Base-by-base conservation (phyloP, 768 basidiomycete species). In the Trametes cinnabarina region DNA sequence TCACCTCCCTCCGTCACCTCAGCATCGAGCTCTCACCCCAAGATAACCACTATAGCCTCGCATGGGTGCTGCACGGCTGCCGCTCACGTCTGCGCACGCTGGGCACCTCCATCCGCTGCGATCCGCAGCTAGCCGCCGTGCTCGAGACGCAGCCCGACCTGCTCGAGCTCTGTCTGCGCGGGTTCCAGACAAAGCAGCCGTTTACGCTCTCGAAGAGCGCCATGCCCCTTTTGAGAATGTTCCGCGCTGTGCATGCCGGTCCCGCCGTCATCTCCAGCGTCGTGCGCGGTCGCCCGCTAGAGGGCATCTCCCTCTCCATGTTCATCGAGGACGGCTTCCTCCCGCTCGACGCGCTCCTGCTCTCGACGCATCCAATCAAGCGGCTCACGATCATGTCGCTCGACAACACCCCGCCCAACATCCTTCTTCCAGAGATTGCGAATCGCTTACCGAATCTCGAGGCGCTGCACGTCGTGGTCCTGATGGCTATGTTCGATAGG, bases 301-400 rank as follows among this genome's bases (percentile, higher is more conserved):
- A 78, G 49, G 69, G 70, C 44, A 80, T 79, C 7, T 82, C 82
- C 1, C 73, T 85, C 41, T 78, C 83, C n/a, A 70, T 85, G 30
- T 80, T 79, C 57, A 71, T 78, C 0, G 71, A 72, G 3, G 72
- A 73, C 41, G 74, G 73, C 0, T 60, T 68, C n/a, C 50, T 70
- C 1, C 74, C 80, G 11, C 73, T 86, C 49, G 74, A 80, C 42
- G 77, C 76, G 2, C 70, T 86, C 4, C 61, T 68, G 4, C 65
- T 72, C 44, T 74, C 78, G 2, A 65, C 76, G 0, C 65, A 58
- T 10, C 72, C 79, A 0, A 65, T 86, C 53, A 72, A 69, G 50
- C 74, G 82, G 60, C 71, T 86, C 37, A 87, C 82, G 23, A 71
- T 85, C 25, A 81, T 86, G 72, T 80, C 80, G 37, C 82, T 86